Evolutionary conservation across 2,329 filamentous ascomycete species (phyloP), one percentile per base, ranked within the genome.

Genomic region (Cercospora sojina): DNA sequence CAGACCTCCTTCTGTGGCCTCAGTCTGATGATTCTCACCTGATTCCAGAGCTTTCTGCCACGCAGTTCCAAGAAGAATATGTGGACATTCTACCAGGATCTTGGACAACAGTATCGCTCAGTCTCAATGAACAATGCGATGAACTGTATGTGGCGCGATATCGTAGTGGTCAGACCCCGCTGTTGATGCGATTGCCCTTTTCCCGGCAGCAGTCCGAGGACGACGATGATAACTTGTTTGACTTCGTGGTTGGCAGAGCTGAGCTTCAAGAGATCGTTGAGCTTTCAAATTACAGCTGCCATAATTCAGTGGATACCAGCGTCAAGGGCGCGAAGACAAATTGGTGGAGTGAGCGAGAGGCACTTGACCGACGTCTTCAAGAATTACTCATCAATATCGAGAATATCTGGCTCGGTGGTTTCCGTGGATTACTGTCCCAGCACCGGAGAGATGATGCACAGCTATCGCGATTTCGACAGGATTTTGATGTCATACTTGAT

Each of bases 401-500:
- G 78, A 90, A 91, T 68, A 89, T 95, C 23, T 99, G 95, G 95
- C 86, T 99, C 5, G 93, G 94, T 58, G 95, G 95, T 0, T 99
- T 99, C 84, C 90, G 89, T 65, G 93, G 94, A 16, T 90, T 99
- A n/a, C 94, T 99, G 75, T 93, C 92, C 1, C 90, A 91, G 62
- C 86, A 91, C 62, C 79, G 83, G 58, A 84, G 85, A 41, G 84
- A 90, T 20, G 81, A 86, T 0, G 84, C 47, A 23, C 47, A 51
- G 47, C 47, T 51, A n/a, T 9, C 27, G 47, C 47, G 88, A 27
- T 81, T 91, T 10, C 80, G 98, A 32, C 85, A 87, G 5, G 87
- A 87, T 31, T 98, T 99, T 76, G 88, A 92, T 35, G 88, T 86
- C 75, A 87, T 86, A 4, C 93, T 99, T 70, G 86, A 94, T 74